A percentile compares a stretch with the other conserved stretches of the same genome.
Evolutionary conservation across 805 yeast species (phyloP).

Genomic region (Nakazawaea wickerhamii): DNA sequence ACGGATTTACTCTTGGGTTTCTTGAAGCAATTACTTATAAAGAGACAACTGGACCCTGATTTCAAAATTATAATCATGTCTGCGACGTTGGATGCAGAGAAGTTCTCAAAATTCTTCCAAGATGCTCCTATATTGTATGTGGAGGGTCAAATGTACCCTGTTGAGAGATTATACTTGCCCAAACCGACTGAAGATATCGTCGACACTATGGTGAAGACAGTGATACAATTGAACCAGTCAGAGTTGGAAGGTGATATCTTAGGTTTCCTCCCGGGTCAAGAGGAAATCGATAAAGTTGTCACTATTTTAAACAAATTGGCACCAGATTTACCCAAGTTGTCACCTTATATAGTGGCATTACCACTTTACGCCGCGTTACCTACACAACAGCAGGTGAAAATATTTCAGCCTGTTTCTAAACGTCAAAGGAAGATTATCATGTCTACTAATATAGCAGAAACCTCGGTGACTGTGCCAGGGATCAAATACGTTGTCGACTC

Average conservation of each 20-base stretch:
- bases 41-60: conserved; percentile 52
- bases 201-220: conserved; percentile 67
- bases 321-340: conserved; percentile 63
- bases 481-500: conserved; percentile 89
- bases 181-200: conserved; percentile 76
- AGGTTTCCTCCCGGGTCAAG: conserved; percentile 94
- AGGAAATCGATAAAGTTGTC: conserved; percentile 87
- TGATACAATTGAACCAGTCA: conserved; percentile 70
- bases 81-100: conserved; percentile 91
- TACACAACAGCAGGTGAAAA: conserved; percentile 73
- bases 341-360: conserved; percentile 68
- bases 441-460: conserved; percentile 96
- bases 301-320: conserved; percentile 54
- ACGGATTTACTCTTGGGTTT: conserved; percentile 91
- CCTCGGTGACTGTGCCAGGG: conserved; percentile 94
- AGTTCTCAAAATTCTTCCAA: conserved; percentile 72
- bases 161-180: conserved; percentile 60
- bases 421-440: conserved; percentile 78
- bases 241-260: conserved; percentile 89
- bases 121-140: conserved; percentile 80
- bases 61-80: conserved; percentile 85
- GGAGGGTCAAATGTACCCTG: conserved; percentile 88
- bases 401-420: conserved; percentile 62
- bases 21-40: conserved; percentile 57
- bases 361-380: conserved; percentile 95